phyloP scores from a whole-genome alignment of 169 alveolate species.

The Babesia bovis region DNA sequence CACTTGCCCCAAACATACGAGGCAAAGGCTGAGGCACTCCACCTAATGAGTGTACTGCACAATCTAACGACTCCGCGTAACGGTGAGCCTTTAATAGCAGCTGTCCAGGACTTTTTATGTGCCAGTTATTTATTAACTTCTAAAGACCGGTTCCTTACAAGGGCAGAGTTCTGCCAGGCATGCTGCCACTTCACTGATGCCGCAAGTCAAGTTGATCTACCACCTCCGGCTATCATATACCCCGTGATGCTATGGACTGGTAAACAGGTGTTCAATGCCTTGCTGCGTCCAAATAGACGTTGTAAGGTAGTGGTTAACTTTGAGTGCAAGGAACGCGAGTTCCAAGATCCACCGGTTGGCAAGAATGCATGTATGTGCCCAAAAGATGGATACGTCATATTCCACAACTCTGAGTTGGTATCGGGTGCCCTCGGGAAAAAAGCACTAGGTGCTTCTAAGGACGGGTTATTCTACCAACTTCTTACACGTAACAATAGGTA shows the following conservation, averaged over 20 bases:
- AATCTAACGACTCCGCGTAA: slow-evolving; percentile 96
- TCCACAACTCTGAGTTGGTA: slow-evolving; percentile 92
- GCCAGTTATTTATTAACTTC: slow-evolving; percentile 91
- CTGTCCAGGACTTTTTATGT: slow-evolving; percentile 91
- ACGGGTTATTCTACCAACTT: slow-evolving; percentile 91
- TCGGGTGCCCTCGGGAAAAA: slow-evolving; percentile 95
- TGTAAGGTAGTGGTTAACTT: slow-evolving; percentile 84
- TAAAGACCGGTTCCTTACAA: slow-evolving; percentile 91
- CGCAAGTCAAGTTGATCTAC: slow-evolving; percentile 81
- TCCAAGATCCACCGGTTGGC: slow-evolving; percentile 67
- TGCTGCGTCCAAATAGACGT: slow-evolving; percentile 91
- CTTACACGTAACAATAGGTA: slow-evolving; percentile 88
- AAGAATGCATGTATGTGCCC: slow-evolving; percentile 70
- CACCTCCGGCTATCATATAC: slow-evolving; percentile 92
- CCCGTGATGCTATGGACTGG: slow-evolving; percentile 99
- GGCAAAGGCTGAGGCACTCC: slow-evolving; percentile 94
- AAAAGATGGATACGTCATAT: slow-evolving; percentile 94
- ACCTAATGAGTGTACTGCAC: slow-evolving; percentile 91
- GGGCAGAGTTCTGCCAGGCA: slow-evolving; percentile 88
- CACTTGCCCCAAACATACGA: slow-evolving; percentile 98
- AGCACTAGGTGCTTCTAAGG: slow-evolving; percentile 88
- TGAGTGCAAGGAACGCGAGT: slow-evolving; percentile 88
- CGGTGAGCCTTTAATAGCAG: slow-evolving; percentile 97
- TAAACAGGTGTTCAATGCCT: slow-evolving; percentile 90
- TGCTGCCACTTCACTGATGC: slow-evolving; percentile 94